phyloP scores from a whole-genome alignment of 177 flowering plant genomes.

The Vitis hybrid region DNA sequence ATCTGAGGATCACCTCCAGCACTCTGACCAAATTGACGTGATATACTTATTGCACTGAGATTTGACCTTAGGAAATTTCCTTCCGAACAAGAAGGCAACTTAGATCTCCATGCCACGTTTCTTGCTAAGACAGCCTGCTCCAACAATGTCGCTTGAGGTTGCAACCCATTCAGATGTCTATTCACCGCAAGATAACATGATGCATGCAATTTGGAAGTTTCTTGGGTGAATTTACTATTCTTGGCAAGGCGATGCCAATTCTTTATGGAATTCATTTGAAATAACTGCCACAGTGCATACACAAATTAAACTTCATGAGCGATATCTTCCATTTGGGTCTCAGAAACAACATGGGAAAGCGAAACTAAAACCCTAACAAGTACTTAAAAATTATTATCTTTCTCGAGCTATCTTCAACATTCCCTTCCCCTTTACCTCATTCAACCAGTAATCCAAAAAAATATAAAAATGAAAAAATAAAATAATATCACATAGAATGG shows the following conservation, averaged over 20 bases:
- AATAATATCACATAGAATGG: too few relatives aligned
- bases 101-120: too few relatives aligned
- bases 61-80: slow-evolving; percentile 2
- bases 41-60: slow-evolving; percentile 1
- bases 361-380: background rate
- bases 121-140: background rate
- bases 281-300: background rate
- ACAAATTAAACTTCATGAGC: background rate
- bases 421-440: too few relatives aligned
- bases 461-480: too few relatives aligned
- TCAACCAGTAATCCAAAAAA: too few relatives aligned
- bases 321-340: background rate
- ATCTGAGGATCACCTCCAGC: slow-evolving; percentile 21
- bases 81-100: too few relatives aligned
- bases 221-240: slow-evolving; percentile 7
- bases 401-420: too few relatives aligned
- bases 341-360: background rate
- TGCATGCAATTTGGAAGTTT: slow-evolving; percentile 6
- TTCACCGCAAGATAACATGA: background rate
- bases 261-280: slow-evolving; percentile 26
- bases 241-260: slow-evolving; percentile 13
- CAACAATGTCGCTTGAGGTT: background rate
- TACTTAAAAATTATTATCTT: too few relatives aligned
- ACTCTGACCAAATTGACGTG: slow-evolving; percentile 18
- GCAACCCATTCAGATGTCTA: background rate